Evolutionary conservation across 768 basidiomycete genomes (phyloP).

Genomic region (Clathrus columnatus): DNA sequence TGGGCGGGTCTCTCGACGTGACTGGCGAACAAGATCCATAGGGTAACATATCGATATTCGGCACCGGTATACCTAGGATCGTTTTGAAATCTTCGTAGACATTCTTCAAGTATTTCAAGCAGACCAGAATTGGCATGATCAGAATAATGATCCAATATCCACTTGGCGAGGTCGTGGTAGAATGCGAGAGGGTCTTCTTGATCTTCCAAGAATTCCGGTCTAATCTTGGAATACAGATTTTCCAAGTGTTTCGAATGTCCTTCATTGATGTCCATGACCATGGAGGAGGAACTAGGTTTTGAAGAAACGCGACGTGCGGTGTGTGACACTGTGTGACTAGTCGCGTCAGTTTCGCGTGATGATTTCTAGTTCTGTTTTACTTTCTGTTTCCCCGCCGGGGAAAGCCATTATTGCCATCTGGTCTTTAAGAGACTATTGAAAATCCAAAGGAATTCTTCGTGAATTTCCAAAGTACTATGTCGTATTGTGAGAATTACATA

Average conservation of each 20-base stretch:
- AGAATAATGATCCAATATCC: constrained; percentile 83
- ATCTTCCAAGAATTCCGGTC: constrained; percentile 42
- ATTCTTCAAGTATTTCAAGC: constrained; percentile 73
- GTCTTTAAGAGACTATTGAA: too few relatives aligned
- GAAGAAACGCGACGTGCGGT: neutral
- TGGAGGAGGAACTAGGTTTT: too few relatives aligned
- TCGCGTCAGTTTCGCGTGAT: neutral
- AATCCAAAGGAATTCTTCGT: too few relatives aligned
- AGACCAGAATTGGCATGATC: constrained; percentile 65
- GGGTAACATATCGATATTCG: constrained; percentile 83
- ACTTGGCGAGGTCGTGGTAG: constrained; percentile 82
- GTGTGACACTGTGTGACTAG: neutral
- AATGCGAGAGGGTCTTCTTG: constrained; percentile 76
- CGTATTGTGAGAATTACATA: too few relatives aligned
- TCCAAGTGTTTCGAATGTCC: neutral
- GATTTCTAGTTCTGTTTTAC: too few relatives aligned
- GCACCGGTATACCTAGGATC: constrained; percentile 73
- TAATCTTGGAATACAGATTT: neutral
- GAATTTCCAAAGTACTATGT: too few relatives aligned
- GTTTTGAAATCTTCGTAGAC: constrained; percentile 69
- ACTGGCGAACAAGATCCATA: constrained; percentile 85
- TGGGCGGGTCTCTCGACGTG: constrained; percentile 67
- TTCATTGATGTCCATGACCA: neutral
- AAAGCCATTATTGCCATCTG: too few relatives aligned
- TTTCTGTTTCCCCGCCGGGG: too few relatives aligned